Percentiles rank a stretch among this genome's conserved stretches.
Evolutionary conservation across 2,329 filamentous ascomycete species (phyloP).

Genomic region (Pestalotiopsis sp.): DNA sequence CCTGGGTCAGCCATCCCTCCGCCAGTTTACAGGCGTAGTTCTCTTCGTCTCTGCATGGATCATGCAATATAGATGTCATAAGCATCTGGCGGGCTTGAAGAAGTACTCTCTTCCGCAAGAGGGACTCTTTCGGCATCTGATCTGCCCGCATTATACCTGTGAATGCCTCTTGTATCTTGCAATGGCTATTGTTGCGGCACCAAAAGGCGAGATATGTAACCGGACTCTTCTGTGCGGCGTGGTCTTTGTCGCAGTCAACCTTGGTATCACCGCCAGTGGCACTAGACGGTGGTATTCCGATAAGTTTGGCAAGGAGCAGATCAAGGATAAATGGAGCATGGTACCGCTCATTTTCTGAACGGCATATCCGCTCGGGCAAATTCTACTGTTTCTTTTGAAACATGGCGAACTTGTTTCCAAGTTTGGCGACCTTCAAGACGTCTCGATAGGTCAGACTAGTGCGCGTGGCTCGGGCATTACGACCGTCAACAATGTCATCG

Average conservation of each 20-base stretch:
- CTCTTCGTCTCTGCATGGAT: conserved; percentile 72
- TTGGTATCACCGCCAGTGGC: conserved; percentile 78
- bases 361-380: not conserved
- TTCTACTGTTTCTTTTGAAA: conserved; percentile 40
- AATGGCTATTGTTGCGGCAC: conserved; percentile 76
- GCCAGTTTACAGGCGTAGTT: conserved; percentile 57
- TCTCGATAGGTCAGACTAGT: conserved; percentile 83
- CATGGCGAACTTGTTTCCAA: conserved; percentile 68
- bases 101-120: conserved; percentile 83
- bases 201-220: conserved; percentile 67
- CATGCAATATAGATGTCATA: conserved; percentile 76
- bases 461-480: conserved; percentile 60
- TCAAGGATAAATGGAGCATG: conserved; percentile 73
- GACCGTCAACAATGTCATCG: conserved; percentile 50
- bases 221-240: conserved; percentile 71
- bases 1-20: conserved; percentile 41
- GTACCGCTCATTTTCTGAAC: conserved; percentile 68
- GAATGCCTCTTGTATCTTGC: conserved; percentile 84
- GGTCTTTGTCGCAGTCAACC: conserved; percentile 76
- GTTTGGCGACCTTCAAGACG: conserved; percentile 78
- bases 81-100: conserved; percentile 68
- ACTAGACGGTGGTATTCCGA: conserved; percentile 79
- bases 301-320: conserved; percentile 71
- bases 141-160: conserved; percentile 91
- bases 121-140: conserved; percentile 69